phyloP scores from a whole-genome alignment of 768 basidiomycete species.

The Lentinula lateritia region DNA sequence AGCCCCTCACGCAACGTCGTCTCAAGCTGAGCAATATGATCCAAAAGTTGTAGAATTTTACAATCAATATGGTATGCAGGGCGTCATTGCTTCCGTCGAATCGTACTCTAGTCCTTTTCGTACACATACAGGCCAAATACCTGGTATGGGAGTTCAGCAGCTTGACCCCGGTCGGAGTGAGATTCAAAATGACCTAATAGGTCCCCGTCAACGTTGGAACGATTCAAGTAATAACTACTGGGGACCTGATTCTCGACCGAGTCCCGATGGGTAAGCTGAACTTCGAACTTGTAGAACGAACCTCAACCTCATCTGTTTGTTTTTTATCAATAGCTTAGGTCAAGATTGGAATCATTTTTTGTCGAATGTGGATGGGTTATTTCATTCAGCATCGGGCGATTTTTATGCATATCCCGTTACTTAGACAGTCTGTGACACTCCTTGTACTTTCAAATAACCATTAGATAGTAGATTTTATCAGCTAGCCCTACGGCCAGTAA shows the following conservation, averaged over 20 bases:
- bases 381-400: conserved; percentile 1
- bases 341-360: conserved; percentile 2
- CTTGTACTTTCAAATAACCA: too few species aligned
- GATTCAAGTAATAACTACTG: background rate
- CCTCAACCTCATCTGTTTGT: background rate
- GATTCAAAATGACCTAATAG: too few species aligned
- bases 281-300: background rate
- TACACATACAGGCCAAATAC: background rate
- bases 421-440: background rate
- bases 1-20: background rate
- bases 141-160: background rate
- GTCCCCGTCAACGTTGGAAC: background rate
- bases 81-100: conserved; percentile 2
- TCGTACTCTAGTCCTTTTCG: background rate
- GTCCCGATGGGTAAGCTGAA: background rate
- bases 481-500: too few species aligned
- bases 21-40: background rate
- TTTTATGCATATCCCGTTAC: background rate
- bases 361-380: background rate
- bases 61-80: conserved; percentile 2
- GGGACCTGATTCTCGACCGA: background rate
- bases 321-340: background rate
- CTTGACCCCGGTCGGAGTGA: background rate
- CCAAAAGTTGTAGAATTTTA: background rate
- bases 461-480: too few species aligned